phyloP scores from a whole-genome alignment of 2,329 filamentous ascomycete species.

The Trichothecium sympodiale region DNA sequence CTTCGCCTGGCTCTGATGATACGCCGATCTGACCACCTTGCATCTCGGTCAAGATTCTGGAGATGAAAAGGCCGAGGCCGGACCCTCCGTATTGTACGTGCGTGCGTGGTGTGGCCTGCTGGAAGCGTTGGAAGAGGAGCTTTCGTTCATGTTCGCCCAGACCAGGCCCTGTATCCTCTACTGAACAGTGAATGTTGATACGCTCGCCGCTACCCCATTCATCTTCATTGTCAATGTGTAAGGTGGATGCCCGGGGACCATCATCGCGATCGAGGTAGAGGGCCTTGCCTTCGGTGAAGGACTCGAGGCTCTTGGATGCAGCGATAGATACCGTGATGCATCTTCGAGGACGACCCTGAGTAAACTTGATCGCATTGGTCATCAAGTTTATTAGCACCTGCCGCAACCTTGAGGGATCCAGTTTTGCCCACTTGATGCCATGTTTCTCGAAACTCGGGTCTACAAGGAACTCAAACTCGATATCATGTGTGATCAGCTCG shows the following conservation, averaged over 20 bases:
- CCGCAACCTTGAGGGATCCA: slow-evolving; percentile 64
- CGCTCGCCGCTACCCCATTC: slow-evolving; percentile 66
- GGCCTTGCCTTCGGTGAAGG: slow-evolving; percentile 24
- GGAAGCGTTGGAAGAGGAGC: slow-evolving; percentile 56
- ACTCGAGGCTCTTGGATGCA: slow-evolving; percentile 43
- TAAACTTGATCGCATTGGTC: slow-evolving; percentile 56
- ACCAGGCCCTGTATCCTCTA: slow-evolving; percentile 61
- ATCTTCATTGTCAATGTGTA: slow-evolving; percentile 33
- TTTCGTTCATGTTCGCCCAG: slow-evolving; percentile 54
- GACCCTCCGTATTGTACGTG: slow-evolving; percentile 65
- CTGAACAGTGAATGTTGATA: slow-evolving; percentile 61
- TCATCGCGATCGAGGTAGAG: slow-evolving; percentile 36
- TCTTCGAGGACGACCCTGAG: slow-evolving; percentile 46
- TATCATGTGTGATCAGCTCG: slow-evolving; percentile 61
- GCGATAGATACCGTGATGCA: slow-evolving; percentile 54
- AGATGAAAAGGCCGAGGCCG: slow-evolving; percentile 65
- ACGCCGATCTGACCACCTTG: slow-evolving; percentile 73
- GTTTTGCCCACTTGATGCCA: slow-evolving; percentile 57
- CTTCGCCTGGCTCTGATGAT: slow-evolving; percentile 52
- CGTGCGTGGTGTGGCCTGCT: slow-evolving; percentile 56
- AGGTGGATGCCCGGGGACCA: slow-evolving; percentile 18
- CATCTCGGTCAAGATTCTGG: slow-evolving; percentile 61
- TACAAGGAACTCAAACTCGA: slow-evolving; percentile 58
- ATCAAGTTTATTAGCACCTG: slow-evolving; percentile 71
- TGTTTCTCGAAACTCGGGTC: slow-evolving; percentile 56